Percentiles rank a stretch among this genome's conserved stretches.
These are phyloP conservation scores for Wickerhamiella slavikovae DNA, from an alignment of 805 yeast genomes.

Conservation along the genomic window DNA sequence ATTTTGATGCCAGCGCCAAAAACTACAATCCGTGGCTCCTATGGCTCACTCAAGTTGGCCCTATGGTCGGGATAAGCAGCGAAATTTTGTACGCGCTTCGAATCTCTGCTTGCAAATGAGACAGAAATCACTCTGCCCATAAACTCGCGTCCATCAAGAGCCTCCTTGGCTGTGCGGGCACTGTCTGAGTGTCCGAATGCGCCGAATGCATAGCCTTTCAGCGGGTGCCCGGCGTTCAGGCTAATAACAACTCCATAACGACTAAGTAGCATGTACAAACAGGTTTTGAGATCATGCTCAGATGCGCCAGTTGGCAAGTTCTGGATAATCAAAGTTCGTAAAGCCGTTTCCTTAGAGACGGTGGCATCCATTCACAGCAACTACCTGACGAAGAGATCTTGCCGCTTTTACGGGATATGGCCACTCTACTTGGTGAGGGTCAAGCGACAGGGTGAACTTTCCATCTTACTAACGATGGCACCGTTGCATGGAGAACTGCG, in stretches of 20 bases:
- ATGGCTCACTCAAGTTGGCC: slow-evolving; percentile 15
- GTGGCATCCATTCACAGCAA: too few species aligned
- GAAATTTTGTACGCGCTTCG: slow-evolving; percentile 7
- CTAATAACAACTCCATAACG: slow-evolving; percentile 19
- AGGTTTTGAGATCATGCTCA: slow-evolving; percentile 16
- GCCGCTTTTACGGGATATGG: too few species aligned
- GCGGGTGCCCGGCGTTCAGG: slow-evolving; percentile 19
- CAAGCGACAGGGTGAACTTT: too few species aligned
- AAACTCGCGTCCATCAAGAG: slow-evolving; percentile 15
- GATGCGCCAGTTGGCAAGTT: too few species aligned
- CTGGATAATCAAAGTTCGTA: too few species aligned
- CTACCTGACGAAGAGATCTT: too few species aligned
- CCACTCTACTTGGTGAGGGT: too few species aligned
- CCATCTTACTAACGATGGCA: too few species aligned
- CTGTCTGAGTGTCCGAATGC: slow-evolving; percentile 14
- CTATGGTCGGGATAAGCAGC: slow-evolving; percentile 16
- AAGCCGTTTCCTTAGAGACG: too few species aligned
- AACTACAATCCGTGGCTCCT: slow-evolving; percentile 5
- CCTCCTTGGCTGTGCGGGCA: slow-evolving; percentile 16
- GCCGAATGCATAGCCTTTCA: slow-evolving; percentile 23
- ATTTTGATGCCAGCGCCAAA: not conserved
- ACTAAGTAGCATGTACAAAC: slow-evolving; percentile 20
- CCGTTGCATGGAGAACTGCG: slow-evolving; percentile 4
- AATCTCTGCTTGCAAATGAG: slow-evolving; percentile 14
- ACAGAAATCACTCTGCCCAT: slow-evolving; percentile 19